Evolutionary conservation across 2,329 filamentous ascomycete species (phyloP).

Genomic region (Coniochaeta pulveracea): DNA sequence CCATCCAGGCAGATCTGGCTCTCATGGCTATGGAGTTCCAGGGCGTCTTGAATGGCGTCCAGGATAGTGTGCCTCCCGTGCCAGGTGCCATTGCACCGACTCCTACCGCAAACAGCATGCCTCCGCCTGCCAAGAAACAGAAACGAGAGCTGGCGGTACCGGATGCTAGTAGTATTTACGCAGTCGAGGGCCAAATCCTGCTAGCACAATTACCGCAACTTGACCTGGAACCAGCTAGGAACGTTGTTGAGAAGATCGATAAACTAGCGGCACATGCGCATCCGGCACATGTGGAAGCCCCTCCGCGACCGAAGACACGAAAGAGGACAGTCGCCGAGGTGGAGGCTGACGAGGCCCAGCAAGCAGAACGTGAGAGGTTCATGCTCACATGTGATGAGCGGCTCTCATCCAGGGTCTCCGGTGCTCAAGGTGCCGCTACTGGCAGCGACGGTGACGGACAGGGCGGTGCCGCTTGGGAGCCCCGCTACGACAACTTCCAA

Average conservation of each 20-base stretch:
- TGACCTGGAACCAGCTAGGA: constrained; percentile 65
- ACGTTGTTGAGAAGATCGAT: constrained; percentile 54
- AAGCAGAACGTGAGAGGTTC: constrained; percentile 79
- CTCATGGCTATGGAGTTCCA: constrained; percentile 64
- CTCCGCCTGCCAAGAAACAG: constrained; percentile 51
- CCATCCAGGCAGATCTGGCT: constrained; percentile 62
- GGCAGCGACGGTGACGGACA: constrained; percentile 64
- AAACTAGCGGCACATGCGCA: constrained; percentile 64
- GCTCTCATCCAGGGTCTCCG: constrained; percentile 47
- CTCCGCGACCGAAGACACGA: constrained; percentile 75
- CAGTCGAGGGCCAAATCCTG: constrained; percentile 67
- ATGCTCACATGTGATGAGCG: constrained; percentile 90
- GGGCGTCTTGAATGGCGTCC: constrained; percentile 23
- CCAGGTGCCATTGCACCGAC: constrained; percentile 54
- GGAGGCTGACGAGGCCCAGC: constrained; percentile 85
- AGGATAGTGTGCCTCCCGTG: constrained; percentile 42
- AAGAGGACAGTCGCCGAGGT: constrained; percentile 93
- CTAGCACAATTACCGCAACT: constrained; percentile 64
- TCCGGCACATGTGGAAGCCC: constrained; percentile 63
- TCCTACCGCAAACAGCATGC: constrained; percentile 47
- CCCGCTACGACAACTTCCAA: constrained; percentile 85
- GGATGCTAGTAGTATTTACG: constrained; percentile 60
- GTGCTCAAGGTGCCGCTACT: constrained; percentile 43
- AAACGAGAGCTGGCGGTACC: constrained; percentile 67
- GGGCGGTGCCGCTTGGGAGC: constrained; percentile 63